phyloP scores from a whole-genome alignment of 352 stramenopile genomes.

The Phytophthora crassamura region DNA sequence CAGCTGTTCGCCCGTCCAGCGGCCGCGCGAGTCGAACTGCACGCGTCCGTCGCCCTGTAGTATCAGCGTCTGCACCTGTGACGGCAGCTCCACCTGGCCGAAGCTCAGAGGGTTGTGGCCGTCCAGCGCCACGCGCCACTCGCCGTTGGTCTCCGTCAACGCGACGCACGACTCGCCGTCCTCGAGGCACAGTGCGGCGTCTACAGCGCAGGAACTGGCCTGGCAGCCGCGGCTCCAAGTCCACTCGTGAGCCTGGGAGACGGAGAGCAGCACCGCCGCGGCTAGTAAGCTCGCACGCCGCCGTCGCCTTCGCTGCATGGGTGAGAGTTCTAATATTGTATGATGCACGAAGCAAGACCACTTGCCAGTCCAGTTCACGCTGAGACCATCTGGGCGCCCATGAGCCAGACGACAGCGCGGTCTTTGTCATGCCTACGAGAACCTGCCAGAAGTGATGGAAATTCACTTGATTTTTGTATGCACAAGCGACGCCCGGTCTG shows the following conservation, averaged over 20 bases:
- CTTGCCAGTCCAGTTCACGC: not conserved
- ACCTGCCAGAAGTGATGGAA: not conserved
- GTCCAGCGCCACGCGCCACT: constrained; percentile 30
- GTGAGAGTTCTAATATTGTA: no score
- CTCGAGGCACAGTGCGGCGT: constrained; percentile 9
- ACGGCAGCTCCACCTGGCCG: constrained; percentile 5
- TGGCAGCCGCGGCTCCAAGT: constrained; percentile 5
- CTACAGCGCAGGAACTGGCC: constrained; percentile 3
- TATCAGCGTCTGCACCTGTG: constrained; percentile 18
- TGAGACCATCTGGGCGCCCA: not conserved
- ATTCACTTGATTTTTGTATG: no score
- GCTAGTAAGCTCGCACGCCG: constrained; percentile 8
- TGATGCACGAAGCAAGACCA: no score
- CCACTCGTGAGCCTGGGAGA: constrained; percentile 3
- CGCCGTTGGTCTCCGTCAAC: not conserved
- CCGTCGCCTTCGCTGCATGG: constrained; percentile 31
- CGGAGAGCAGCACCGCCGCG: constrained; percentile 20
- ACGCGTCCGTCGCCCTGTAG: constrained; percentile 25
- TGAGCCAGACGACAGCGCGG: constrained; percentile 1
- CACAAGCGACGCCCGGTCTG: no score
- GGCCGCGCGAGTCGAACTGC: constrained; percentile 21
- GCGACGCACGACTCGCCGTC: constrained; percentile 15
- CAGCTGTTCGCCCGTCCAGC: constrained; percentile 26
- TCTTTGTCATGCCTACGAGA: not conserved
- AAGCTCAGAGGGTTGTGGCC: constrained; percentile 5